Conservation (phyloP, 1,284 basidiomycete species). For the Ceratobasidium sp. region DNA sequence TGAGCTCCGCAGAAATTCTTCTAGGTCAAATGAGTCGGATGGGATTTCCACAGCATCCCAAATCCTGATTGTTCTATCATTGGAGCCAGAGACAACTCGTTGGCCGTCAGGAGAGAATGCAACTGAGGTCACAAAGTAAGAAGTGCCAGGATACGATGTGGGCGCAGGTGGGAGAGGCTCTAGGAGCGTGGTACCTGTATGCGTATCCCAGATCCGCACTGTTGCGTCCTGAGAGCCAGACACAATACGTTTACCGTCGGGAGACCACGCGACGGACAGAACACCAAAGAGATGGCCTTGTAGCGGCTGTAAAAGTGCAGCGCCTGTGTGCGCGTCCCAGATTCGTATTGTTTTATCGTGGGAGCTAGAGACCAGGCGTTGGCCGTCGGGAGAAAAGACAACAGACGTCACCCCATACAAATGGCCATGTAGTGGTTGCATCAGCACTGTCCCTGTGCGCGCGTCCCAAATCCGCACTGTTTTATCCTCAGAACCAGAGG, state of each 20-base stretch:
- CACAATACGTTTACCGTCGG: constrained; percentile 23
- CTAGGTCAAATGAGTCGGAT: no score
- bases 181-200: neutral
- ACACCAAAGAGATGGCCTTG: constrained; percentile 14
- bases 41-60: no score
- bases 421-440: no score
- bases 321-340: constrained; percentile 18
- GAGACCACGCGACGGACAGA: constrained; percentile 13
- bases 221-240: constrained; percentile 31
- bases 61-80: neutral
- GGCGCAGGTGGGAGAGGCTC: neutral
- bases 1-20: no score
- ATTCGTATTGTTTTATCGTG: constrained; percentile 17
- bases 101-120: constrained; percentile 5
- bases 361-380: constrained; percentile 28
- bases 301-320: neutral
- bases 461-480: no score
- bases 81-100: neutral
- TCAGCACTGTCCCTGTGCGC: no score
- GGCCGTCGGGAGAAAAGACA: constrained; percentile 11
- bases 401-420: neutral
- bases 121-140: constrained; percentile 6
- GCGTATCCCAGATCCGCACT: constrained; percentile 39
- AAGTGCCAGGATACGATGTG: neutral
- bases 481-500: no score